Evolutionary conservation across 1,139 yeast genomes (phyloP).

Genomic region (Pichia sorboxylosa): DNA sequence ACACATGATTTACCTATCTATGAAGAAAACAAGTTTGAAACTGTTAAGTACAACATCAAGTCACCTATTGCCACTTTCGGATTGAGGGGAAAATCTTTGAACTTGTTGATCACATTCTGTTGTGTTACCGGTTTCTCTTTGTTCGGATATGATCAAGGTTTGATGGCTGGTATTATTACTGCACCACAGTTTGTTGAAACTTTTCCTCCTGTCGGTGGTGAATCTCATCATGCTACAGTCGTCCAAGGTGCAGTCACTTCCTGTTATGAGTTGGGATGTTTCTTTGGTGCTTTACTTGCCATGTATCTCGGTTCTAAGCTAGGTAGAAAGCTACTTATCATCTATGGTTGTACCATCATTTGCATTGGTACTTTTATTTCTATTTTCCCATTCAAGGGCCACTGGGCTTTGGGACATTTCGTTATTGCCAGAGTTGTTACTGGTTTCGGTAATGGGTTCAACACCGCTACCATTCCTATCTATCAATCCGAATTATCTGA

Average conservation of each 20-base stretch:
- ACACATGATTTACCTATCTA: background rate
- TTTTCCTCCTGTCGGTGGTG: constrained; percentile 42
- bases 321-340: constrained; percentile 59
- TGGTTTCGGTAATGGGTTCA: constrained; percentile 73
- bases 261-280: constrained; percentile 67
- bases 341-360: constrained; percentile 47
- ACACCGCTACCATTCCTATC: constrained; percentile 71
- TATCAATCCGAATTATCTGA: constrained; percentile 74
- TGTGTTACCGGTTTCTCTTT: constrained; percentile 59
- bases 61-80: constrained; percentile 29
- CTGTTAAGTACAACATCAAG: constrained; percentile 2
- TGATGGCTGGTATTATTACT: constrained; percentile 62
- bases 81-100: constrained; percentile 33
- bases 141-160: constrained; percentile 76
- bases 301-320: constrained; percentile 48
- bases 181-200: constrained; percentile 46
- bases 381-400: constrained; percentile 39
- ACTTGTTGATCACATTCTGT: constrained; percentile 38
- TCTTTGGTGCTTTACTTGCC: constrained; percentile 58
- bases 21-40: constrained; percentile 5
- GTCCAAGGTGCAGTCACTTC: constrained; percentile 63
- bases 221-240: constrained; percentile 28
- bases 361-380: constrained; percentile 57
- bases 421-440: constrained; percentile 42
- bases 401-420: constrained; percentile 42